These are phyloP conservation scores for Ustilago xerochloae DNA, from an alignment of 1,284 basidiomycete genomes.

Conservation along the genomic window DNA sequence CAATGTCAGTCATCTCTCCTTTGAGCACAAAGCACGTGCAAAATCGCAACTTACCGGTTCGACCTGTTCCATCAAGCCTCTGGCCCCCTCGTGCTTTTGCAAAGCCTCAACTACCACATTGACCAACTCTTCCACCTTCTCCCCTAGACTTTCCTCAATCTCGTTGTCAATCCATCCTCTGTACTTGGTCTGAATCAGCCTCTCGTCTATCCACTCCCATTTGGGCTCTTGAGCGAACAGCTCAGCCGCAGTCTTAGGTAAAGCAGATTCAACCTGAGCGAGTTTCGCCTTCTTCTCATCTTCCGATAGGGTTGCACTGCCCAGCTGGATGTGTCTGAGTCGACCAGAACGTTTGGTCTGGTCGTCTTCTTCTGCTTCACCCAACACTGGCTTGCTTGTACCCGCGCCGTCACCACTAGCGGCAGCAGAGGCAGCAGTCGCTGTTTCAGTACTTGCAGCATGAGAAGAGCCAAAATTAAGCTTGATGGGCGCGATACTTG, in stretches of 20 bases:
- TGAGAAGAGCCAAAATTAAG: constrained; percentile 58
- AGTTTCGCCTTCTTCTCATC: constrained; percentile 21
- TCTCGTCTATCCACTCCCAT: constrained; percentile 57
- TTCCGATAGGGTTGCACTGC: constrained; percentile 35
- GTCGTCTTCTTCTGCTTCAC: constrained; percentile 57
- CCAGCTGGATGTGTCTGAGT: constrained; percentile 52
- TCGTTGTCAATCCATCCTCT: constrained; percentile 43
- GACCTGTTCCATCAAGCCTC: constrained; percentile 45
- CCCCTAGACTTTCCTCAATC: constrained; percentile 61
- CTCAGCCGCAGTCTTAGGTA: constrained; percentile 21
- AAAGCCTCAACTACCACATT: constrained; percentile 52
- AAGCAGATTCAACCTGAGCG: constrained; percentile 5
- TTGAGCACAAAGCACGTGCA: too few species aligned
- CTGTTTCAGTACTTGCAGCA: neutral
- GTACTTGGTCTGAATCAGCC: constrained; percentile 42
- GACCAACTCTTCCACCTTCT: constrained; percentile 59
- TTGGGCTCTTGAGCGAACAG: constrained; percentile 40
- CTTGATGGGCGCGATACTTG: constrained; percentile 53
- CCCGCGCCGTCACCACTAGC: constrained; percentile 2
- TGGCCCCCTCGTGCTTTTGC: constrained; percentile 30
- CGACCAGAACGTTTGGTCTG: constrained; percentile 32
- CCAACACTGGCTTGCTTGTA: constrained; percentile 24
- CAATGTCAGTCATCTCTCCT: neutral
- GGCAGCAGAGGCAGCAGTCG: constrained; percentile 2
- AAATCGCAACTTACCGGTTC: constrained; percentile 53